phyloP scores from a whole-genome alignment of 768 basidiomycete species.

The Suillus paluster region DNA sequence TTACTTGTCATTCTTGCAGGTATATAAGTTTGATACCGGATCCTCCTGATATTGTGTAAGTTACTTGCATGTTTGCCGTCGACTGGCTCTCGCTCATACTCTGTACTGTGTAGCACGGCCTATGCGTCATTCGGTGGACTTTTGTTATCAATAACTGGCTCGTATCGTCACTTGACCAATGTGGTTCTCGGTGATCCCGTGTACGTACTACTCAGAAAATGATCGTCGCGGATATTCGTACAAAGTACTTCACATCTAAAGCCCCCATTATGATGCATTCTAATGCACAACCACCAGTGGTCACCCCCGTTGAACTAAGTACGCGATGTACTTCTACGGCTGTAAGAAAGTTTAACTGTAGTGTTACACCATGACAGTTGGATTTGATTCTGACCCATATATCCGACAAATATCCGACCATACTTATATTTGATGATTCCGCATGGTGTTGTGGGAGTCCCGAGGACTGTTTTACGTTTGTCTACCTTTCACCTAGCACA shows the following conservation, averaged over 20 bases:
- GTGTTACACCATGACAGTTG: background rate
- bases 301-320: background rate
- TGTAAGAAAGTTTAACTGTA: background rate
- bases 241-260: background rate
- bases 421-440: too few species aligned
- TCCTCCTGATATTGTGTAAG: constrained; percentile 67
- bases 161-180: constrained; percentile 87
- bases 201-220: constrained; percentile 86
- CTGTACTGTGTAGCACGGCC: constrained; percentile 68
- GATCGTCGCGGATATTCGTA: constrained; percentile 20
- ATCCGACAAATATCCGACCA: too few species aligned
- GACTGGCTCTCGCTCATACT: constrained; percentile 4
- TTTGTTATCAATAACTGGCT: constrained; percentile 91
- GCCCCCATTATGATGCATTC: background rate
- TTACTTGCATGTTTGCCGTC: constrained; percentile 16
- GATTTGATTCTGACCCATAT: background rate
- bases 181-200: constrained; percentile 94
- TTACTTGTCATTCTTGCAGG: constrained; percentile 8
- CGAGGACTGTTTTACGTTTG: background rate
- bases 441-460: background rate
- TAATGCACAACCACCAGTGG: background rate
- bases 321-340: background rate
- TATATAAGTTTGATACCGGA: background rate
- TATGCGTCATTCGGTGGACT: constrained; percentile 97
- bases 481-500: background rate